phyloP scores from a whole-genome alignment of 257 asterid genomes.

The Rubia yunnanensis region DNA sequence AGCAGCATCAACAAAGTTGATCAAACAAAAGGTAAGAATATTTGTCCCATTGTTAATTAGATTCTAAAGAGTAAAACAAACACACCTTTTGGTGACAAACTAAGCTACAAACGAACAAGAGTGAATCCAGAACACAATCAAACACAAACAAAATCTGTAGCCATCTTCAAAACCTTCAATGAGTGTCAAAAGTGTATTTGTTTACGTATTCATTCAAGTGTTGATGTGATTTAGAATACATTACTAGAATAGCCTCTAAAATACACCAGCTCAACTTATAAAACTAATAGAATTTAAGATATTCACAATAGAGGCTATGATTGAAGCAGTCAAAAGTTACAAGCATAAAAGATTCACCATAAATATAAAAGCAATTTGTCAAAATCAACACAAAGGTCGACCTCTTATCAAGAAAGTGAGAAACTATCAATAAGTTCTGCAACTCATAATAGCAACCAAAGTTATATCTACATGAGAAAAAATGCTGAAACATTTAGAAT shows the following conservation, averaged over 20 bases:
- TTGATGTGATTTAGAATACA: neutral
- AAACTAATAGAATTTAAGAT: constrained; percentile 4
- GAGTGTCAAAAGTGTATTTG: neutral
- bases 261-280: no score
- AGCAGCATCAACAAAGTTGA: neutral
- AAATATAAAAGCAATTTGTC: constrained; percentile 52
- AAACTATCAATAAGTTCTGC: no score
- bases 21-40: neutral
- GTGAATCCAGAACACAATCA: neutral
- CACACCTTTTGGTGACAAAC: no score
- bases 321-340: constrained; percentile 3
- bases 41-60: no score
- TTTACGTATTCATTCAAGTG: neutral
- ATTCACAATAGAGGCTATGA: neutral
- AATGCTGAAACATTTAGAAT: no score
- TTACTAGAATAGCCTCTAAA: neutral
- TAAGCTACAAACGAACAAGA: neutral
- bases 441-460: no score
- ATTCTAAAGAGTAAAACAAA: no score
- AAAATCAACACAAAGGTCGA: no score
- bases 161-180: neutral
- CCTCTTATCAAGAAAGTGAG: no score
- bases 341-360: constrained; percentile 40
- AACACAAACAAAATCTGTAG: neutral
- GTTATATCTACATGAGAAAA: no score